These are phyloP conservation scores for Alternaria gaisen DNA, from an alignment of 2,329 filamentous ascomycete species.

Conservation along the genomic window DNA sequence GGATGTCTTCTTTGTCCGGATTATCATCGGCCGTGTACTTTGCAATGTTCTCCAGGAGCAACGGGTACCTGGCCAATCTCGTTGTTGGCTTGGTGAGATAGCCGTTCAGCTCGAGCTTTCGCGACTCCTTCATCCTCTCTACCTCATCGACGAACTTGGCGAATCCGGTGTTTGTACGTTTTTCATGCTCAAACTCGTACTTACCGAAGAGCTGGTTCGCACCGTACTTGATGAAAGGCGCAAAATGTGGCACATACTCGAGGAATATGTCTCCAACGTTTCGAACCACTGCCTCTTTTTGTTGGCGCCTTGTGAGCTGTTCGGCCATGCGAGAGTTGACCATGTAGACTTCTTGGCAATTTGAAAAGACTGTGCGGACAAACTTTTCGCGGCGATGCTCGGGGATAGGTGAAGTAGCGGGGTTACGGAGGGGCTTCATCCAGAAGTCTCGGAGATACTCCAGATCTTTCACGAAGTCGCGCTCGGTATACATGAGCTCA, in stretches of 20 bases:
- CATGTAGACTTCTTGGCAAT: constrained; percentile 91
- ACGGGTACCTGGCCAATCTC: constrained; percentile 88
- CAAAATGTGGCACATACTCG: constrained; percentile 89
- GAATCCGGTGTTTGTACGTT: constrained; percentile 84
- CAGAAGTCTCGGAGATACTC: constrained; percentile 98
- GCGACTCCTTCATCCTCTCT: constrained; percentile 92
- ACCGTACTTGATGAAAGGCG: constrained; percentile 95
- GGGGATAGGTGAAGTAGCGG: constrained; percentile 81
- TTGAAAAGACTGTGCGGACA: constrained; percentile 93
- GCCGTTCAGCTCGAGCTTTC: constrained; percentile 95
- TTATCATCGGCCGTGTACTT: constrained; percentile 92
- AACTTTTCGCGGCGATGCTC: constrained; percentile 87
- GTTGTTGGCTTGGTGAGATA: constrained; percentile 98
- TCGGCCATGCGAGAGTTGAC: constrained; percentile 91
- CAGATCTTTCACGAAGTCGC: constrained; percentile 98
- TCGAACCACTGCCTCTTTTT: constrained; percentile 86
- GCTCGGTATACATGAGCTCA: constrained; percentile 97
- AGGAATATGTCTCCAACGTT: constrained; percentile 95
- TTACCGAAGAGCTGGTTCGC: constrained; percentile 96
- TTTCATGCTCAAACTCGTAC: constrained; percentile 97
- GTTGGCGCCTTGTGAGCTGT: constrained; percentile 87
- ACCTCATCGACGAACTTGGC: constrained; percentile 95
- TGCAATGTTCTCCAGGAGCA: constrained; percentile 87
- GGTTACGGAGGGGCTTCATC: constrained; percentile 86
- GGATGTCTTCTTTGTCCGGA: constrained; percentile 90